Evolutionary conservation across 2,329 filamentous ascomycete species (phyloP), one percentile per base, ranked within the genome.

Genomic region (Septoria petroselini): DNA sequence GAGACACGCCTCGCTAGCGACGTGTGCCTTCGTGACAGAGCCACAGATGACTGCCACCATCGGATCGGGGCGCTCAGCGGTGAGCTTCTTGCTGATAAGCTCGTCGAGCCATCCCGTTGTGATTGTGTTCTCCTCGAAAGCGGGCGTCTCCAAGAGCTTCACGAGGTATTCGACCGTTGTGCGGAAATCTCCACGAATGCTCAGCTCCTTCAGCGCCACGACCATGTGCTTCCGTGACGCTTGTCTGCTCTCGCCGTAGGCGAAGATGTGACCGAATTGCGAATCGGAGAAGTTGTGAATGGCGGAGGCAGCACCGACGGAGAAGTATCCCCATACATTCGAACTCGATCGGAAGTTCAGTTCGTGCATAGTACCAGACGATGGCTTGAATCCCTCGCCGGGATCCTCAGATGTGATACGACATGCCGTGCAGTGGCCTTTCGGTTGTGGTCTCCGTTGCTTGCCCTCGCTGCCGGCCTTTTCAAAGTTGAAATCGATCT

Each of bases 321-420:
- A 98, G 83, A 98, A 98, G 75, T 98, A 98, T 79, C 93, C 93
- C 93, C 93, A 98, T 49, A 97, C 93, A 62, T 98, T 98, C 57
- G 93, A 97, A 70, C 90, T 95, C 76, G 87, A 94, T 68, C 93
- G 83, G 83, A 98, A 98, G 79, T 98, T 98, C 67, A 98, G 78
- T 68, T 98, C 93, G 76, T 97, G 93, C 83, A 98, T 94, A 45
- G 91, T 95, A 83, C 93, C 93, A 66, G 91, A 95, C 38, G 93
- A 98, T 51, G 93, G 93, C 81, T 98, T 98, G 83, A 98, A 98
- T 45, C 93, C 93, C 78, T 98, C 93, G 65, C 94, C 93, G 7
- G 93, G 93, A 70, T 98, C 93, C 72, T 98, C 93, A 0, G 93
- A 98, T 19, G 93, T 98, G 73, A 98, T 98, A 82, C 93, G 89